A percentile compares a stretch with the other conserved stretches of the same genome.
Conservation (phyloP, 345 rosid species). For the Hibiscus mutabilis region DNA sequence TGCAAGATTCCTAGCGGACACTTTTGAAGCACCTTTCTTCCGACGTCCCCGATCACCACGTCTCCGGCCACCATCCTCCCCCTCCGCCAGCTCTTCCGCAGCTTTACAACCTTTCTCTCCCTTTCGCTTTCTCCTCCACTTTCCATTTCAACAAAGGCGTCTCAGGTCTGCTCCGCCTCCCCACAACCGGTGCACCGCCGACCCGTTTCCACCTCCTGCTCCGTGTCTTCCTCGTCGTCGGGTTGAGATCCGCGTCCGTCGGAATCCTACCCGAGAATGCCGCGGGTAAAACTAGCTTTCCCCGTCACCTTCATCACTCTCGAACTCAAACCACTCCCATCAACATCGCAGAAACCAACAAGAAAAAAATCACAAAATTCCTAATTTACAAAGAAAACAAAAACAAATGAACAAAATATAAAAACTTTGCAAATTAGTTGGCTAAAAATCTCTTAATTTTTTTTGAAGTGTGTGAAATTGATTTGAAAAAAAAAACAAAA, state of each 20-base stretch:
- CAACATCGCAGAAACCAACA: not conserved
- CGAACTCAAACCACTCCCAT: constrained; percentile 16
- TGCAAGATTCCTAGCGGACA: constrained; percentile 84
- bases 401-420: not conserved
- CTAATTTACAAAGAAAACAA: not conserved
- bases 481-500: not conserved
- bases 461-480: not conserved
- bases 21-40: constrained; percentile 20
- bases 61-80: constrained; percentile 15
- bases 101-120: constrained; percentile 15
- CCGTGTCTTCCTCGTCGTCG: constrained; percentile 35
- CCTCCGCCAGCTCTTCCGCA: constrained; percentile 29
- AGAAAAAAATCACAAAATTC: not conserved
- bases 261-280: constrained; percentile 28
- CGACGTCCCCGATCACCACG: constrained; percentile 31
- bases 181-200: constrained; percentile 32
- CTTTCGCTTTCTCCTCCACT: constrained; percentile 39
- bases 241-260: constrained; percentile 48
- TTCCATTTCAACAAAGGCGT: constrained; percentile 82
- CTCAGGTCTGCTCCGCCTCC: constrained; percentile 63
- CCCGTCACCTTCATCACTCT: constrained; percentile 65
- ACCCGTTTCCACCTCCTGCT: constrained; percentile 43
- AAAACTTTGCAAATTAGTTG: not conserved
- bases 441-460: not conserved
- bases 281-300: constrained; percentile 39